These are phyloP conservation scores for Malassezia sympodialis DNA, from an alignment of 1,284 basidiomycete genomes.

Conservation along the genomic window DNA sequence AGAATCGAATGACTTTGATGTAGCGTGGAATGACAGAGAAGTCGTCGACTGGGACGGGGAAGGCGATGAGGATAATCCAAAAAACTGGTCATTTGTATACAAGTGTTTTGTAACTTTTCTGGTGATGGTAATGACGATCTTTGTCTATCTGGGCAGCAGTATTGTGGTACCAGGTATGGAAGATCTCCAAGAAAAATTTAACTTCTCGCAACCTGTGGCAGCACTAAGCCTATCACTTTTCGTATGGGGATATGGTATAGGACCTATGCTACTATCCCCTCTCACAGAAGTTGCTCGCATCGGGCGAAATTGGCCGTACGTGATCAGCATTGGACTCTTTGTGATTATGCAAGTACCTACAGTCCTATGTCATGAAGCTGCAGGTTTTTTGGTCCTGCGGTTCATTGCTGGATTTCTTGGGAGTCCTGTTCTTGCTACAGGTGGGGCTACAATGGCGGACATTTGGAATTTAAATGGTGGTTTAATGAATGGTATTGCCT, in stretches of 20 bases:
- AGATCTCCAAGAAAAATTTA: constrained; percentile 44
- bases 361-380: constrained; percentile 11
- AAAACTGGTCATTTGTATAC: constrained; percentile 40
- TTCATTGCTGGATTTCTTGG: constrained; percentile 49
- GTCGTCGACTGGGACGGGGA: constrained; percentile 50
- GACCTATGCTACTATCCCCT: constrained; percentile 40
- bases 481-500: constrained; percentile 16
- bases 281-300: constrained; percentile 39
- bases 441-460: constrained; percentile 37
- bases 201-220: constrained; percentile 17
- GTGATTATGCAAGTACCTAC: constrained; percentile 19
- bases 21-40: neutral
- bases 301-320: constrained; percentile 28
- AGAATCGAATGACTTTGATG: neutral
- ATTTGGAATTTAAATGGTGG: constrained; percentile 17
- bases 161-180: constrained; percentile 52
- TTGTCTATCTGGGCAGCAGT: constrained; percentile 49
- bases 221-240: constrained; percentile 29
- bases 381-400: constrained; percentile 24
- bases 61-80: constrained; percentile 43
- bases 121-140: constrained; percentile 49
- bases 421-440: constrained; percentile 44
- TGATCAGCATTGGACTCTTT: constrained; percentile 15
- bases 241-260: constrained; percentile 25
- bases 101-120: constrained; percentile 39